A percentile compares a stretch with the other conserved stretches of the same genome.
phyloP scores from a whole-genome alignment of 176 grass and related monocot species.

The Neostapfia colusana region DNA sequence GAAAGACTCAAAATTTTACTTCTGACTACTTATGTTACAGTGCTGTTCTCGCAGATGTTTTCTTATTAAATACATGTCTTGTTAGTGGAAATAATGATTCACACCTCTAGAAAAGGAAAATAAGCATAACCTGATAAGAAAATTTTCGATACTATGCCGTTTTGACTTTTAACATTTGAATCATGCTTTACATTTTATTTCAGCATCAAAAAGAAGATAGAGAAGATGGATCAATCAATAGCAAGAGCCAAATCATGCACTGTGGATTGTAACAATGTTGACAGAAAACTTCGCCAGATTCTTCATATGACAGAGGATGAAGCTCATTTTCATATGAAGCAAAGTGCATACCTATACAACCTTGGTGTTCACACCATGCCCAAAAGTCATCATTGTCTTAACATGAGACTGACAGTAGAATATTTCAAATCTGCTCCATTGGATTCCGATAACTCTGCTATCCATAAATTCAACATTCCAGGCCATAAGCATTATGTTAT shows the following conservation, averaged over 20 bases:
- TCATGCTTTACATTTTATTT: constrained; percentile 36
- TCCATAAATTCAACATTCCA: constrained; percentile 54
- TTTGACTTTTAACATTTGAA: background rate
- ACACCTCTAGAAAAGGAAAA: background rate
- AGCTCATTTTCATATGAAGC: constrained; percentile 95
- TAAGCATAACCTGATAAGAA: background rate
- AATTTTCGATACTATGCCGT: background rate
- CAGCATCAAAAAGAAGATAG: constrained; percentile 72
- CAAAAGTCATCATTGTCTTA: constrained; percentile 95
- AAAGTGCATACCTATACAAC: constrained; percentile 93
- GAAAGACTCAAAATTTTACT: constrained; percentile 9
- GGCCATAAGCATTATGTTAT: constrained; percentile 83
- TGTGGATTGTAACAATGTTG: constrained; percentile 93
- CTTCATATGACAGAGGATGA: constrained; percentile 96
- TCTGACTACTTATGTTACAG: constrained; percentile 1
- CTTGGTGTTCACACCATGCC: constrained; percentile 99
- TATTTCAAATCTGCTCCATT: constrained; percentile 64
- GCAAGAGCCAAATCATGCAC: constrained; percentile 64
- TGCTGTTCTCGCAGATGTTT: background rate
- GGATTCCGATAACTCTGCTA: constrained; percentile 56
- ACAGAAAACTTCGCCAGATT: constrained; percentile 90
- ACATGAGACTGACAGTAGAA: constrained; percentile 96
- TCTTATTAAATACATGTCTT: constrained; percentile 14
- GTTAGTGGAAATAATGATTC: constrained; percentile 11
- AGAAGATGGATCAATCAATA: constrained; percentile 75